phyloP scores from a whole-genome alignment of 805 yeast species.

The Cyberlindnera maritima region DNA sequence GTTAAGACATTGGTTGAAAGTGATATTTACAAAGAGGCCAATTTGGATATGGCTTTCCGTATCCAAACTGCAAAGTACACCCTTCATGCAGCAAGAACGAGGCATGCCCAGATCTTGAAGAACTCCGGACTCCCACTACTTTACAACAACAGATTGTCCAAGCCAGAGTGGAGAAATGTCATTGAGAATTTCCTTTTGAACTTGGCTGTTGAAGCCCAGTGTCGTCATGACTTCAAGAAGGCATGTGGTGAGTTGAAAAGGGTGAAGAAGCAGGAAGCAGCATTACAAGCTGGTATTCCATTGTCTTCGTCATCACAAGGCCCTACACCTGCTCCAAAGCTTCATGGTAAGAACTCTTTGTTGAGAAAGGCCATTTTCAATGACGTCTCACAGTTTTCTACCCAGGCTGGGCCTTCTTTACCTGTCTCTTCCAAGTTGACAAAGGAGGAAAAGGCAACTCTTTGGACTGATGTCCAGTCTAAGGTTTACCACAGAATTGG shows the following conservation, averaged over 20 bases:
- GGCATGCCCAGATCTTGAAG: slow-evolving; percentile 40
- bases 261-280: slow-evolving; percentile 32
- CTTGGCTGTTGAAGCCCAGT: slow-evolving; percentile 68
- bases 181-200: slow-evolving; percentile 67
- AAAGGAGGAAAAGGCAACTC: slow-evolving; percentile 52
- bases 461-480: slow-evolving; percentile 66
- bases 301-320: background rate
- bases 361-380: slow-evolving; percentile 34
- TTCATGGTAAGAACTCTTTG: slow-evolving; percentile 17
- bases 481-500: slow-evolving; percentile 57
- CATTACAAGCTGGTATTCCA: background rate
- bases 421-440: slow-evolving; percentile 31
- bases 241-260: slow-evolving; percentile 46
- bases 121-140: slow-evolving; percentile 18
- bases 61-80: slow-evolving; percentile 61
- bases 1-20: slow-evolving; percentile 49
- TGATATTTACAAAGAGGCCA: slow-evolving; percentile 66
- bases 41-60: slow-evolving; percentile 51
- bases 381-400: slow-evolving; percentile 17
- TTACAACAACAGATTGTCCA: slow-evolving; percentile 33
- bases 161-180: slow-evolving; percentile 70
- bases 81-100: slow-evolving; percentile 51
- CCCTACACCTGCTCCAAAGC: slow-evolving; percentile 1
- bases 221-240: slow-evolving; percentile 60
- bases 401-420: slow-evolving; percentile 8